These are phyloP conservation scores for Histomonas meleagridis DNA, from an alignment of 208 protist genomes.

Conservation along the genomic window DNA sequence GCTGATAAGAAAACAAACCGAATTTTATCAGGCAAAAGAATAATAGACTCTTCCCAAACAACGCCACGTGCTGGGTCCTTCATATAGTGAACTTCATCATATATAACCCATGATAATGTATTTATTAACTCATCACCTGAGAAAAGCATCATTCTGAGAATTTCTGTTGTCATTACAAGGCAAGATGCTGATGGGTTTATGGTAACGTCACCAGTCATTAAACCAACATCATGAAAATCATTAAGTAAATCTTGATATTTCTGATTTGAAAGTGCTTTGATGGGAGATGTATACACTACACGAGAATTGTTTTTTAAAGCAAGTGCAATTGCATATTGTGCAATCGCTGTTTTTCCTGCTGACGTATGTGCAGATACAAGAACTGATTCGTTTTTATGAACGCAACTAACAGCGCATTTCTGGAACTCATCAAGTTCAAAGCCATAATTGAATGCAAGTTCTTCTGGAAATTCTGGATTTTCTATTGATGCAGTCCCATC, in stretches of 20 bases:
- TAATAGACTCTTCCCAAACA: slow-evolving; percentile 99
- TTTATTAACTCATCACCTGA: slow-evolving; percentile 51
- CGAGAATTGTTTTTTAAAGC: slow-evolving; percentile 83
- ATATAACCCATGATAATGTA: slow-evolving; percentile 57
- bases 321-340: slow-evolving; percentile 95
- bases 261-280: slow-evolving; percentile 99
- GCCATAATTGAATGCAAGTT: neutral
- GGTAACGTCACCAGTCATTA: slow-evolving; percentile 79
- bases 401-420: slow-evolving; percentile 10
- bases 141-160: slow-evolving; percentile 61
- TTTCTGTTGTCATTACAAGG: slow-evolving; percentile 63
- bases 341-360: slow-evolving; percentile 98
- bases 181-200: slow-evolving; percentile 44
- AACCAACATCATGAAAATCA: slow-evolving; percentile 70
- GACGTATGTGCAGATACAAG: slow-evolving; percentile 98
- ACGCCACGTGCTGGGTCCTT: slow-evolving; percentile 87
- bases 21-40: slow-evolving; percentile 86
- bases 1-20: slow-evolving; percentile 98
- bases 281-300: slow-evolving; percentile 99
- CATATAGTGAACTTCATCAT: slow-evolving; percentile 98
- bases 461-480: neutral
- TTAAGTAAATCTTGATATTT: slow-evolving; percentile 72
- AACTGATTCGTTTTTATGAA: slow-evolving; percentile 77
- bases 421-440: slow-evolving; percentile 37
- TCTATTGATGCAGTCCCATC: neutral